Evolutionary conservation across 768 basidiomycete species (phyloP).

Genomic region (Kwoniella europaea): DNA sequence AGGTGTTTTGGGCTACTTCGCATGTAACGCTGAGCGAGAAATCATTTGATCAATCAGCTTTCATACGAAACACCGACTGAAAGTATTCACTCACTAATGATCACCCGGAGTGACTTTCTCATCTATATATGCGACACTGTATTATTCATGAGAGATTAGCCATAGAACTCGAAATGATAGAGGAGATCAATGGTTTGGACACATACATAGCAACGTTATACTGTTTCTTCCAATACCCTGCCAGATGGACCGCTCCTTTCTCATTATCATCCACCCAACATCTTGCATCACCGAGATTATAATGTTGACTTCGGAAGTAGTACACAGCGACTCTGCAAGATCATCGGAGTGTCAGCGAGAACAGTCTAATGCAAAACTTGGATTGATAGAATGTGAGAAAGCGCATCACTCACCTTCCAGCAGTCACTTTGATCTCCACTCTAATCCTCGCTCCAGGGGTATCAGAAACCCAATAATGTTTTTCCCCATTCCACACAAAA

Average conservation of each 20-base stretch:
- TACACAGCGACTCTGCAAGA: constrained; percentile 52
- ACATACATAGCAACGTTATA: constrained; percentile 56
- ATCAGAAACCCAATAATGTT: constrained; percentile 53
- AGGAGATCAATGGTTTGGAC: neutral
- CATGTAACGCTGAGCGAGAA: constrained; percentile 45
- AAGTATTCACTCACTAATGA: constrained; percentile 49
- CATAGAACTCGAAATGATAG: neutral
- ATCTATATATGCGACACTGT: constrained; percentile 56
- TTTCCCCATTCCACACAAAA: constrained; percentile 55
- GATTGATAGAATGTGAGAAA: neutral
- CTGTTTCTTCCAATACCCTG: constrained; percentile 51
- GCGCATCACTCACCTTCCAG: constrained; percentile 47
- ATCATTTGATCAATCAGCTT: neutral
- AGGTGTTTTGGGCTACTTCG: constrained; percentile 45
- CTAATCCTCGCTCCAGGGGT: constrained; percentile 49
- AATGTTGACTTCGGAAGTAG: constrained; percentile 51
- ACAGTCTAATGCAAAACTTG: neutral
- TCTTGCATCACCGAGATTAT: constrained; percentile 49
- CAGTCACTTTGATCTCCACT: constrained; percentile 54
- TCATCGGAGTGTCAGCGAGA: no score
- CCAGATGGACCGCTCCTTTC: constrained; percentile 42
- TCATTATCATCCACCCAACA: constrained; percentile 58
- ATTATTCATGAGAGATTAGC: neutral
- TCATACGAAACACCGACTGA: neutral
- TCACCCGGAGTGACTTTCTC: constrained; percentile 56